Evolutionary conservation across 1,139 yeast species (phyloP).

Genomic region (Blastobotrys ciferrii): DNA sequence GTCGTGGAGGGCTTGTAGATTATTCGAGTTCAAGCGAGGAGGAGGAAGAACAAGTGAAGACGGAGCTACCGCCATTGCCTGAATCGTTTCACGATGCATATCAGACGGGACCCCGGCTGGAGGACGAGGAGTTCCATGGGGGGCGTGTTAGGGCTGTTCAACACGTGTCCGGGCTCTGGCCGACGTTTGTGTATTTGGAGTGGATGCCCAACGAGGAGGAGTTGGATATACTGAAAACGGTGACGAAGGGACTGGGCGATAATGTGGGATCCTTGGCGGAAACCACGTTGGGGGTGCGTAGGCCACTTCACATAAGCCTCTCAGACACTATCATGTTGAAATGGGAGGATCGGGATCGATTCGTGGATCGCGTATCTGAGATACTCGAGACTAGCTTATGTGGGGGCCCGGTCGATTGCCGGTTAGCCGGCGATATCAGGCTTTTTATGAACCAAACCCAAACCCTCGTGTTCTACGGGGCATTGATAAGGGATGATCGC

Average conservation of each 20-base stretch:
- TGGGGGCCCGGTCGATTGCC: neutral
- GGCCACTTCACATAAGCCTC: slow-evolving; percentile 36
- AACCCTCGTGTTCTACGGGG: slow-evolving; percentile 18
- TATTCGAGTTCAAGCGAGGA: slow-evolving; percentile 18
- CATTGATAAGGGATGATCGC: neutral
- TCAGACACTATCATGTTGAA: slow-evolving; percentile 35
- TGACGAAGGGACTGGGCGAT: slow-evolving; percentile 6
- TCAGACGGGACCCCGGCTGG: slow-evolving; percentile 27
- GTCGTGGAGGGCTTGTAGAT: slow-evolving; percentile 20
- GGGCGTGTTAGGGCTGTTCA: slow-evolving; percentile 30
- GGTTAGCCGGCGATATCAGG: slow-evolving; percentile 5
- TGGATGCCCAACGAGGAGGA: slow-evolving; percentile 28
- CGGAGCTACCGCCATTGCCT: slow-evolving; percentile 29
- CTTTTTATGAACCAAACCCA: slow-evolving; percentile 15
- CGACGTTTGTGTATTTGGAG: slow-evolving; percentile 36
- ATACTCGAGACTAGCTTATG: no score
- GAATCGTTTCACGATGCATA: slow-evolving; percentile 31
- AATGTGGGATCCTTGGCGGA: slow-evolving; percentile 27
- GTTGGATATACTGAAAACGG: neutral
- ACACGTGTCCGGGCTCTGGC: slow-evolving; percentile 37
- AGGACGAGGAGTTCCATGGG: slow-evolving; percentile 29
- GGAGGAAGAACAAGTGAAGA: slow-evolving; percentile 1
- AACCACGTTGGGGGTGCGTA: slow-evolving; percentile 30
- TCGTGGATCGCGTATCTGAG: slow-evolving; percentile 14
- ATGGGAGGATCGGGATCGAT: slow-evolving; percentile 21